Conservation (phyloP, 1,284 basidiomycete genomes). For the Pholiota adiposa region DNA sequence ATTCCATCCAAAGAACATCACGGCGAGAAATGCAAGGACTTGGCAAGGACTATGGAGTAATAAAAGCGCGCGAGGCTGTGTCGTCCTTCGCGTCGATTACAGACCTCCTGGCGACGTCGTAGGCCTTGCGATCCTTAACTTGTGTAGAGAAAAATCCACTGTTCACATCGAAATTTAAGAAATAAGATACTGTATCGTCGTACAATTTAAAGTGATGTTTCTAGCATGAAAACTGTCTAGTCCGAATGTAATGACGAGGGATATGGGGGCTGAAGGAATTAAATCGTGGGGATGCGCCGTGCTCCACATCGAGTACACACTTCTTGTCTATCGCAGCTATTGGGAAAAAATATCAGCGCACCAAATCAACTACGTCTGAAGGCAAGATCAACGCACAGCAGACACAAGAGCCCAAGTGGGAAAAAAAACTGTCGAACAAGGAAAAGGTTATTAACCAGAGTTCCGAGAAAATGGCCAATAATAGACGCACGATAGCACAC, state of each 20-base stretch:
- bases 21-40: too few relatives aligned
- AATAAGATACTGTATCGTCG: too few relatives aligned
- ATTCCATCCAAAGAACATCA: too few relatives aligned
- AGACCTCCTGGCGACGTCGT: too few relatives aligned
- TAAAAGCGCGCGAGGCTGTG: too few relatives aligned
- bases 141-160: too few relatives aligned
- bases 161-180: too few relatives aligned
- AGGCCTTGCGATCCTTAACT: too few relatives aligned
- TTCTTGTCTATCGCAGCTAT: constrained; percentile 1
- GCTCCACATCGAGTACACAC: constrained; percentile 8
- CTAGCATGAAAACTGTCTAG: too few relatives aligned
- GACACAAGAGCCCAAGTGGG: constrained; percentile 13
- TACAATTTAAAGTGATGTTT: too few relatives aligned
- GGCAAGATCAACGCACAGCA: constrained; percentile 6
- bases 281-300: neutral
- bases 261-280: neutral
- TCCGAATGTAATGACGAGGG: neutral
- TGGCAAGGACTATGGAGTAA: too few relatives aligned
- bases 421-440: constrained; percentile 2
- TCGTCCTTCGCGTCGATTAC: too few relatives aligned
- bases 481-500: neutral
- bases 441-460: neutral
- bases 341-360: neutral
- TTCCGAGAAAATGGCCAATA: neutral
- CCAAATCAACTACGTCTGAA: neutral